These are phyloP conservation scores for Pseudonitzschia multiseries DNA, from an alignment of 108 stramenopile genomes.

Conservation along the genomic window DNA sequence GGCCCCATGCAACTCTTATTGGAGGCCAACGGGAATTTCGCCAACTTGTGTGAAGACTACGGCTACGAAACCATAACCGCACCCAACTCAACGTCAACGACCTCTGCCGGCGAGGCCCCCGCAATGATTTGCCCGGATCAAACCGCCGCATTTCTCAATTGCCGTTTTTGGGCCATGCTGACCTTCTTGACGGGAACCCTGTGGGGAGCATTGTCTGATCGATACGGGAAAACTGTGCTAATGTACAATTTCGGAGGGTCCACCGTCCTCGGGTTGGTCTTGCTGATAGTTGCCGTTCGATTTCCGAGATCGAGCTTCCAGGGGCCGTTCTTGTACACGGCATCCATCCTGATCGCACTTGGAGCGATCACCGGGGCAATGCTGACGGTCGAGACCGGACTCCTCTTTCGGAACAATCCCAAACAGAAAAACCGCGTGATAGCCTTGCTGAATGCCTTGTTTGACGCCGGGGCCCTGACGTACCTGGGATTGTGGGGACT, in stretches of 20 bases:
- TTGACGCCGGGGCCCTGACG: slow-evolving; percentile 45
- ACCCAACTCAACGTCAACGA: background rate
- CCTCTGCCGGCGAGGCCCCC: background rate
- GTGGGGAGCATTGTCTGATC: slow-evolving; percentile 28
- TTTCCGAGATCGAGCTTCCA: background rate
- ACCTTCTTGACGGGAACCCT: slow-evolving; percentile 27
- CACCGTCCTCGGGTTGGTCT: background rate
- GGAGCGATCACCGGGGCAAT: slow-evolving; percentile 13
- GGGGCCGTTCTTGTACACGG: slow-evolving; percentile 12
- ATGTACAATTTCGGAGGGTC: background rate
- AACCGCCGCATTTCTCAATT: slow-evolving; percentile 32
- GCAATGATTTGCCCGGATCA: slow-evolving; percentile 32
- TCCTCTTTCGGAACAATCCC: slow-evolving; percentile 15
- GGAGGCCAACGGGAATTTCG: slow-evolving; percentile 18
- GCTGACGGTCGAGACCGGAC: slow-evolving; percentile 27
- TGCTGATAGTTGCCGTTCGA: background rate
- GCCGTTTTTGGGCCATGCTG: slow-evolving; percentile 20
- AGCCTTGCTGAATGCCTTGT: slow-evolving; percentile 40
- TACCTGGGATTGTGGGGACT: slow-evolving; percentile 45
- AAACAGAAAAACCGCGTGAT: slow-evolving; percentile 32
- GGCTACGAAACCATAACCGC: background rate
- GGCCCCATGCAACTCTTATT: slow-evolving; percentile 43
- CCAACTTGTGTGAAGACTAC: slow-evolving; percentile 12
- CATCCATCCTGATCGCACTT: slow-evolving; percentile 3
- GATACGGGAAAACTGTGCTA: slow-evolving; percentile 23